Evolutionary conservation across 805 yeast species (phyloP).

Genomic region (Ogataea pini): DNA sequence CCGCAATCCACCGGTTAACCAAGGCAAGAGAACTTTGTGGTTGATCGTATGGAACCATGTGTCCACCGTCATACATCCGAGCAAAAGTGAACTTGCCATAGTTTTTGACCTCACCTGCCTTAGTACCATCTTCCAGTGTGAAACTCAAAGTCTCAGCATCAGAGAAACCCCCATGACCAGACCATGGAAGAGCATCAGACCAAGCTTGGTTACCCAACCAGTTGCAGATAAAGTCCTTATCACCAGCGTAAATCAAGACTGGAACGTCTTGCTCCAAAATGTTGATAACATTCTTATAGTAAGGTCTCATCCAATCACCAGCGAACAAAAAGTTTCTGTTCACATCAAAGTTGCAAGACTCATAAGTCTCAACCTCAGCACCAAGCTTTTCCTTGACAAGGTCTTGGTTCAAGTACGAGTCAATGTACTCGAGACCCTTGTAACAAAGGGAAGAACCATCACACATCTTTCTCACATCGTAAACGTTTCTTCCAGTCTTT

Average conservation of each 20-base stretch:
- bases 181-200: conserved; percentile 71
- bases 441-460: conserved; percentile 57
- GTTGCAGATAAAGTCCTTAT: conserved; percentile 88
- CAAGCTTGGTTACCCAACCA: conserved; percentile 91
- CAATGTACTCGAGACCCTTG: conserved; percentile 48
- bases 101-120: conserved; percentile 75
- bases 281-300: conserved; percentile 54
- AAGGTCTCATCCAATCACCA: conserved; percentile 72
- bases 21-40: conserved; percentile 70
- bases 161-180: conserved; percentile 39
- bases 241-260: conserved; percentile 90
- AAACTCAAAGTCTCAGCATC: conserved; percentile 29
- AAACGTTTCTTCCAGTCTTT: conserved; percentile 61
- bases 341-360: conserved; percentile 53
- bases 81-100: conserved; percentile 71
- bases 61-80: conserved; percentile 82
- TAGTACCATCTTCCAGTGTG: conserved; percentile 36
- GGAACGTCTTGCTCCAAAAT: conserved; percentile 70
- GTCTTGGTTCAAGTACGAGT: conserved; percentile 53
- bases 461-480: conserved; percentile 60
- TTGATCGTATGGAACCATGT: conserved; percentile 90
- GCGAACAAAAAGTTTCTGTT: conserved; percentile 51
- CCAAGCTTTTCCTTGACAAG: conserved; percentile 58
- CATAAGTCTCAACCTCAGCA: conserved; percentile 51
- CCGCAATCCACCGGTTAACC: conserved; percentile 74